These are phyloP conservation scores for Tanacetum coccineum DNA, from an alignment of 129 eudicot species.

Conservation along the genomic window DNA sequence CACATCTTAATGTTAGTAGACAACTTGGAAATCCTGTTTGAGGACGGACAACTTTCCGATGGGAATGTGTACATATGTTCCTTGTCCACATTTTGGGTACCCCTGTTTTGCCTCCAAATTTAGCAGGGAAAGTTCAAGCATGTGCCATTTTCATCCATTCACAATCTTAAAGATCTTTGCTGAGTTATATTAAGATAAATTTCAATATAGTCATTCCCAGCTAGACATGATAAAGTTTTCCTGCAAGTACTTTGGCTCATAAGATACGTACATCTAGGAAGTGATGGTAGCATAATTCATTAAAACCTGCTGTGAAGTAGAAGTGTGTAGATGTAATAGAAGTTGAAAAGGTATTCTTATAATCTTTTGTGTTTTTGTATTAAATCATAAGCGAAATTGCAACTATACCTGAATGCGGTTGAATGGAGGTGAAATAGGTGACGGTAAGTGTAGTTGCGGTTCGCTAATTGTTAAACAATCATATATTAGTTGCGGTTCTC, in stretches of 20 bases:
- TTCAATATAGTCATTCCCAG: neutral
- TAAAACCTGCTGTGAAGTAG: neutral
- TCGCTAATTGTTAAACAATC: neutral
- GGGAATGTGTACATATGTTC: no score
- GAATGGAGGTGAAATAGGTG: neutral
- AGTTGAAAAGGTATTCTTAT: neutral
- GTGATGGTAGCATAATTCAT: neutral
- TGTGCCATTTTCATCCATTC: conserved; percentile 76
- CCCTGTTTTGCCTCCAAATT: conserved; percentile 59
- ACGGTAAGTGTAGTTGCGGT: neutral
- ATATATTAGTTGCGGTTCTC: neutral
- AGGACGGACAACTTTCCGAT: no score
- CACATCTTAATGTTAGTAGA: no score
- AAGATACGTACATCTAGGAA: neutral
- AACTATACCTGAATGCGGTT: neutral
- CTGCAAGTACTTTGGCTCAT: conserved; percentile 5
- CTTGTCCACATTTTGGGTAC: conserved; percentile 6
- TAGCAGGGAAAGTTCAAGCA: conserved; percentile 86
- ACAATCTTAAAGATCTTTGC: conserved; percentile 80
- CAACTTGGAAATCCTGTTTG: no score
- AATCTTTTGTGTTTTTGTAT: neutral
- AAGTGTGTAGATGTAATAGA: neutral
- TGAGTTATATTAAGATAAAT: conserved; percentile 55
- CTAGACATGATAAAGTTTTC: conserved; percentile 3
- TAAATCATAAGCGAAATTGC: neutral